Conservation (phyloP, 2,329 filamentous ascomycete species). For the Didymella arachidicola region DNA sequence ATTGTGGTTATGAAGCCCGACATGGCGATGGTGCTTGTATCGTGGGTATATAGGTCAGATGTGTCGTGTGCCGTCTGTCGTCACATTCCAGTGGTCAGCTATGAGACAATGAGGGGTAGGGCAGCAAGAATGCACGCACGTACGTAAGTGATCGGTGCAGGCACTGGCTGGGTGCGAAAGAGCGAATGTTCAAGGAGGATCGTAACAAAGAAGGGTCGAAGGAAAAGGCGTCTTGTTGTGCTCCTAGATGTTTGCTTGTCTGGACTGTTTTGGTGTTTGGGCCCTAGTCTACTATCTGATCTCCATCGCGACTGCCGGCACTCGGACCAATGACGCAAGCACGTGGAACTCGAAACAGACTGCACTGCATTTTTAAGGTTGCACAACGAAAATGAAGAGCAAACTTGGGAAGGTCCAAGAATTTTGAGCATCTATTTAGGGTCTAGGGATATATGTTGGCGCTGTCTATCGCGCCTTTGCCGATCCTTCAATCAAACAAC, state of each 20-base stretch:
- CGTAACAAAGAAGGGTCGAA: conserved; percentile 6
- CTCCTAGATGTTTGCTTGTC: conserved; percentile 6
- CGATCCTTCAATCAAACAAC: conserved; percentile 16
- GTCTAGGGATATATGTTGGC: conserved; percentile 28
- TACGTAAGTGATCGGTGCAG: conserved; percentile 2
- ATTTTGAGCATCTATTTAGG: conserved; percentile 32
- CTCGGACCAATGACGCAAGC: conserved; percentile 25
- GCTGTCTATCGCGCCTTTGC: conserved; percentile 17
- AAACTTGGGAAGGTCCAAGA: neutral
- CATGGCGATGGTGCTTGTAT: conserved; percentile 57
- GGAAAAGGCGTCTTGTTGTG: conserved; percentile 16
- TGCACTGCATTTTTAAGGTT: neutral
- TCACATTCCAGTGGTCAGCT: conserved; percentile 48
- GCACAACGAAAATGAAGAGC: conserved; percentile 7
- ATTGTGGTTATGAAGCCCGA: conserved; percentile 83
- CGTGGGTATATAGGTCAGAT: conserved; percentile 30
- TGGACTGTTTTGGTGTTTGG: conserved; percentile 25
- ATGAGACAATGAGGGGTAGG: conserved; percentile 29
- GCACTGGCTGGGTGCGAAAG: neutral
- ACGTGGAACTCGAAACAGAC: conserved; percentile 15
- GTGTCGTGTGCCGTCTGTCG: conserved; percentile 29
- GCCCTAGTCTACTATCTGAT: conserved; percentile 20
- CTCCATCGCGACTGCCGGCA: conserved; percentile 23
- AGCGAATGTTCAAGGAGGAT: neutral
- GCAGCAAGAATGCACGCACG: conserved; percentile 33